phyloP scores from a whole-genome alignment of 345 rosid genomes.

The Mallotus nudiflorus region DNA sequence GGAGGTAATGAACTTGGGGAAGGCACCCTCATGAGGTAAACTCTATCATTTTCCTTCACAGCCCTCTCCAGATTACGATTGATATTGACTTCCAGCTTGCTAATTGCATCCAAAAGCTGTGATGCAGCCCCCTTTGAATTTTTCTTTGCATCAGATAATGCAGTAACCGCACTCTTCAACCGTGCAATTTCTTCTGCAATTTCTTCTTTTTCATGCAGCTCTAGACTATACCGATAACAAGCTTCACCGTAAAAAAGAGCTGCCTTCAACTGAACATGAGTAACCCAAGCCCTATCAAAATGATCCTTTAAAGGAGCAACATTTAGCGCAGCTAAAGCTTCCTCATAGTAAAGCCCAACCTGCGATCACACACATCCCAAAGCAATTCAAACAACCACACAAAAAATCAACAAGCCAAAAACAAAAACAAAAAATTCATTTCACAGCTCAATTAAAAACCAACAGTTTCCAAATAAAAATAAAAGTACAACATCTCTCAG shows the following conservation, averaged over 20 bases:
- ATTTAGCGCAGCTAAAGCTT: conserved; percentile 73
- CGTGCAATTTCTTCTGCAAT: conserved; percentile 93
- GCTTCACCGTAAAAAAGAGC: conserved; percentile 84
- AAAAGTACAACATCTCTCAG: too few relatives aligned
- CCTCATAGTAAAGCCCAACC: conserved; percentile 94
- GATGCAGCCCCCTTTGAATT: conserved; percentile 76
- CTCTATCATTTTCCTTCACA: conserved; percentile 95
- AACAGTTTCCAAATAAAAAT: background rate
- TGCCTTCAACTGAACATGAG: conserved; percentile 91
- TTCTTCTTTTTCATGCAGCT: conserved; percentile 96
- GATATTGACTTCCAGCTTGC: conserved; percentile 71
- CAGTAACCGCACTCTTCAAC: conserved; percentile 65
- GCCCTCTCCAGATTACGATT: conserved; percentile 87
- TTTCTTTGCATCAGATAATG: conserved; percentile 76
- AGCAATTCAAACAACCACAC: too few relatives aligned
- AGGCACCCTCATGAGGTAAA: conserved; percentile 97
- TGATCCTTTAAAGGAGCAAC: conserved; percentile 84
- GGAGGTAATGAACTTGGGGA: conserved; percentile 72
- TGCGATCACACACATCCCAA: conserved; percentile 27
- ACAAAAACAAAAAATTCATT: too few relatives aligned
- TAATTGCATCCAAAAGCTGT: conserved; percentile 84
- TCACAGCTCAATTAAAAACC: background rate
- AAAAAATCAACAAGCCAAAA: too few relatives aligned
- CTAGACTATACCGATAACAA: conserved; percentile 76
- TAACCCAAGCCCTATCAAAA: conserved; percentile 89